A percentile compares a stretch with the other conserved stretches of the same genome.
Evolutionary conservation across 2,329 filamentous ascomycete species (phyloP).

Genomic region (Colletotrichum trifolii): DNA sequence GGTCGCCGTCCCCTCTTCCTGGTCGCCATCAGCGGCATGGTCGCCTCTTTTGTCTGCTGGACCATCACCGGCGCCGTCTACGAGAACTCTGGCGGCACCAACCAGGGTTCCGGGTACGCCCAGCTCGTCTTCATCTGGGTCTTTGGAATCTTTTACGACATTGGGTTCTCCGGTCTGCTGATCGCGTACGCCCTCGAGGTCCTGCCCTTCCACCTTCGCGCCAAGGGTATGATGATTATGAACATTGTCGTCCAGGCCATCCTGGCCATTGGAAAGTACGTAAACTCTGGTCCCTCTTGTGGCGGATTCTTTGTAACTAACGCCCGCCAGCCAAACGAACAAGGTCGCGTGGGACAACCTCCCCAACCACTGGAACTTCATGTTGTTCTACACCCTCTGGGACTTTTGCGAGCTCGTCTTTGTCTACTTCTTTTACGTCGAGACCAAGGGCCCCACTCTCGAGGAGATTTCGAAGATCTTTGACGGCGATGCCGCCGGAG

Average conservation of each 20-base stretch:
- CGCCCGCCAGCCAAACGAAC: constrained; percentile 65
- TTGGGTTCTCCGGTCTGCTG: constrained; percentile 68
- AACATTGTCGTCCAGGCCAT: constrained; percentile 72
- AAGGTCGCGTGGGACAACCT: constrained; percentile 70
- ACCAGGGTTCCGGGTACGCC: constrained; percentile 59
- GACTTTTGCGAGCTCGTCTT: constrained; percentile 69
- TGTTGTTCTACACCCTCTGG: constrained; percentile 74
- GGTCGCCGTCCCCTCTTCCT: constrained; percentile 67
- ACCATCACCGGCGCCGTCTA: constrained; percentile 64
- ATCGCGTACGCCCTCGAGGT: constrained; percentile 69
- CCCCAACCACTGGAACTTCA: constrained; percentile 72
- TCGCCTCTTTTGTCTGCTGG: constrained; percentile 60
- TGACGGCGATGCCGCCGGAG: constrained; percentile 70
- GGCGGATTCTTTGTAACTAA: not conserved
- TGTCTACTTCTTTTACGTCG: constrained; percentile 74
- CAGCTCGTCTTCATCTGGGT: constrained; percentile 70
- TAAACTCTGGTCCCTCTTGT: constrained; percentile 38
- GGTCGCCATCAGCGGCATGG: constrained; percentile 59
- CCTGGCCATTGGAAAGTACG: constrained; percentile 69
- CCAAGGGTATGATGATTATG: constrained; percentile 72
- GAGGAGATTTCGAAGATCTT: constrained; percentile 79
- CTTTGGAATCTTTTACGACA: constrained; percentile 69
- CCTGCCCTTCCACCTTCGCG: constrained; percentile 67
- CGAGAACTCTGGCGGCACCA: constrained; percentile 57
- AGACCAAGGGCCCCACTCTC: constrained; percentile 77